These are phyloP conservation scores for Edaphochlamys debaryana DNA, from an alignment of 139 green algal genomes.

Conservation along the genomic window DNA sequence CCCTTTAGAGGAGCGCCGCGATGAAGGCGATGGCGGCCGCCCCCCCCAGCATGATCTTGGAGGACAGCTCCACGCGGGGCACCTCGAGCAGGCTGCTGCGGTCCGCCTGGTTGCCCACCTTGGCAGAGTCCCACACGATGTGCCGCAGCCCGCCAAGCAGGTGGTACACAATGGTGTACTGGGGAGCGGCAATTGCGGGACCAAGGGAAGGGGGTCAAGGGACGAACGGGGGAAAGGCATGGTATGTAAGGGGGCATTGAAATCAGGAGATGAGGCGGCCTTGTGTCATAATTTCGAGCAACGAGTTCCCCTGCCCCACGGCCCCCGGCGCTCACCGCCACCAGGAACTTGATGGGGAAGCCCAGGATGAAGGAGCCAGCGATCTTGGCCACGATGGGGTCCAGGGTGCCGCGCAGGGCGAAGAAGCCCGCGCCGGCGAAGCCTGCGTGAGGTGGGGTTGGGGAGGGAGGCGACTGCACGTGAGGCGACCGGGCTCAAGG, in stretches of 20 bases:
- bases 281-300: no score
- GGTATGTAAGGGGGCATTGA: no score
- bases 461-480: no score
- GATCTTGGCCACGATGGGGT: conserved; percentile 65
- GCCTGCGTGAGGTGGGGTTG: conserved; percentile 50
- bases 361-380: conserved; percentile 32
- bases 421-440: conserved; percentile 70
- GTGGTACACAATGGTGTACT: conserved; percentile 93
- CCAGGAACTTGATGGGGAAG: conserved; percentile 49
- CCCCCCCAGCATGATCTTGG: conserved; percentile 64
- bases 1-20: conserved; percentile 26
- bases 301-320: no score
- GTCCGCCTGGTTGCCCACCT: conserved; percentile 75
- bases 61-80: conserved; percentile 61
- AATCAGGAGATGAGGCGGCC: no score
- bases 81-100: conserved; percentile 81
- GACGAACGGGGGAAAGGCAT: no score
- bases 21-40: conserved; percentile 60
- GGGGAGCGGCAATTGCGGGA: no score
- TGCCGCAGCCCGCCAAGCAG: conserved; percentile 87
- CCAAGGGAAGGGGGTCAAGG: no score
- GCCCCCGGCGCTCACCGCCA: no score
- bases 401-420: conserved; percentile 79
- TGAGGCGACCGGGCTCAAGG: no score
- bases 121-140: conserved; percentile 86